Base-by-base conservation (phyloP, 73 alveolate species). In the Paramecium tetraurelia region DNA sequence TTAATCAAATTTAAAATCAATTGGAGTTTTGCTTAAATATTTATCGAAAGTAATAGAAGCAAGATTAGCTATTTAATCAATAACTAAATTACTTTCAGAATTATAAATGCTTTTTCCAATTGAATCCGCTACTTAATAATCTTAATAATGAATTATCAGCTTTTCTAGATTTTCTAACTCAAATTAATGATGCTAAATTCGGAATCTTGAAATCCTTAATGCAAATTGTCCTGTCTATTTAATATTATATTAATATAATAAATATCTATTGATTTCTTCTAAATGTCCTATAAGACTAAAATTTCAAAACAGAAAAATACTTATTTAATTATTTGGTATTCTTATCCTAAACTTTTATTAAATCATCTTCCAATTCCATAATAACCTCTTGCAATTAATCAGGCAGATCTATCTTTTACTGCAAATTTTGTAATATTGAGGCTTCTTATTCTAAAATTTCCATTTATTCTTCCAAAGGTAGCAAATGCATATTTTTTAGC, bases 51-150 rank as follows among this genome's bases (percentile, higher is more conserved):
- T 35, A 35, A 72, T 38, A 33, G 57, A 16, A 4, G 35, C 59
- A 8, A 38, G 9, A 14, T 72, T 72, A 38, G 57, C 86, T 72
- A 36, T 29, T 4, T 72, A 7, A 1, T n/a, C 4, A 3, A 1
- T 16, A 14, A 16, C 1, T 18, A 18, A 0, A 5, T 3, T 72
- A 72, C 86, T 72, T 72, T 20, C 7, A 5, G 11, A 33, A 36
- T 36, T 72, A 40, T 29, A 72, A 10, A 36, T n/a, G 5, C 68
- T 63, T 4, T 72, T 36, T 40, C 86, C 86, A 11, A 72, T 72
- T 36, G 58, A 35, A 1, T 72, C 86, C 14, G 86, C 86, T 12
- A 72, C 86, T 72, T 72, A 36, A 72, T 38, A 72, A 40, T 72
- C 59, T 72, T 72, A 11, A 63, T 63, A 33, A 63, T 63, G 84